These are phyloP conservation scores for Hypoxylon sp. DNA, from an alignment of 2,329 filamentous ascomycete genomes.

Conservation along the genomic window DNA sequence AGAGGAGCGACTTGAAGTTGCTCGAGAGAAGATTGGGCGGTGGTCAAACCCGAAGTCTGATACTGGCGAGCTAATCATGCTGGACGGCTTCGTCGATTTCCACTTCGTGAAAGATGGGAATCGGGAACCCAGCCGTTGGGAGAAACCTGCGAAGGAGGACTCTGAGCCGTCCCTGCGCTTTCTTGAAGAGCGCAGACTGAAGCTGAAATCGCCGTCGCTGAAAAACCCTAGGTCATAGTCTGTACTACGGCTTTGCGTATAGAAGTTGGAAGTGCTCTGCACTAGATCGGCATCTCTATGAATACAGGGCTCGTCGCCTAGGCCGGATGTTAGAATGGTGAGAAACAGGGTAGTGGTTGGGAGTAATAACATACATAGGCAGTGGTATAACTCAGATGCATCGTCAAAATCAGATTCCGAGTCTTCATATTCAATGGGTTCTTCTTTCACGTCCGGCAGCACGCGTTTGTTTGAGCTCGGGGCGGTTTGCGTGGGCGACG, in stretches of 20 bases:
- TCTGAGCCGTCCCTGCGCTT: slow-evolving; percentile 70
- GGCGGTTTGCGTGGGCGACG: slow-evolving; percentile 65
- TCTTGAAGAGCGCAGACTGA: slow-evolving; percentile 62
- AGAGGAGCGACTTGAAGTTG: slow-evolving; percentile 81
- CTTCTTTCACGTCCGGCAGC: slow-evolving; percentile 87
- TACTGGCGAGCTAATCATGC: slow-evolving; percentile 69
- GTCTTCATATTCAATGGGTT: slow-evolving; percentile 76
- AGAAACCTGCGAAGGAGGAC: slow-evolving; percentile 71
- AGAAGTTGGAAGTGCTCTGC: slow-evolving; percentile 54
- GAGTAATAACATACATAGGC: slow-evolving; percentile 76
- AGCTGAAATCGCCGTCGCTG: slow-evolving; percentile 71
- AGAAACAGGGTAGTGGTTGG: slow-evolving; percentile 39
- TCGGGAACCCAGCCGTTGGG: slow-evolving; percentile 74
- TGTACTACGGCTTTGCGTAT: slow-evolving; percentile 61
- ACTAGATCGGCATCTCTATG: slow-evolving; percentile 65
- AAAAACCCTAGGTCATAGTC: slow-evolving; percentile 78
- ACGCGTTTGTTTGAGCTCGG: slow-evolving; percentile 72
- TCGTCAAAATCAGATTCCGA: slow-evolving; percentile 64
- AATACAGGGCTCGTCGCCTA: slow-evolving; percentile 73
- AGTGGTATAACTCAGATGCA: slow-evolving; percentile 69
- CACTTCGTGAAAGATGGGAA: slow-evolving; percentile 67
- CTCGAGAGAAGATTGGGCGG: slow-evolving; percentile 72
- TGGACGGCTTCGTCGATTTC: slow-evolving; percentile 62
- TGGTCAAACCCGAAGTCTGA: slow-evolving; percentile 89
- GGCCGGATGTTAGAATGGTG: slow-evolving; percentile 22